Base-by-base conservation (phyloP, 148 eudicot species). In the Diospyros kaki region DNA sequence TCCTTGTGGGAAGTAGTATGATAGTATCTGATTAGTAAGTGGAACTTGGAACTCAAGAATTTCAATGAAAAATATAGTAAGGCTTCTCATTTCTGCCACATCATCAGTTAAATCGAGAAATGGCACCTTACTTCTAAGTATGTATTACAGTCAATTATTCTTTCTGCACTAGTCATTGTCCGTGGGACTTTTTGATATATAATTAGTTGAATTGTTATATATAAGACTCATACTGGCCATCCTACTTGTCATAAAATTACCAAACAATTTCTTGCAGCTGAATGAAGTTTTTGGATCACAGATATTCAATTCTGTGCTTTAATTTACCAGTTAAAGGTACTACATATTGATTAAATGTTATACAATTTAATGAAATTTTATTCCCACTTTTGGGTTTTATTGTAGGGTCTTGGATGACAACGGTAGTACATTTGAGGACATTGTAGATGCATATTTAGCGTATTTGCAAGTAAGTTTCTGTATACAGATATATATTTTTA, bases 381-480 rank as follows among this genome's bases (percentile, higher is more conserved):
- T 40, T 53, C 51, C 69, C 53, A 39, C 58, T 42, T 46, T 61
- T 71, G 50, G 62, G 38, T 82, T 71, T 61, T 65, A 51, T 68
- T 82, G 75, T 83, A 94, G 98, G 83, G 79, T 85, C 85, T 80
- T 87, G 83, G 90, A 81, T 71, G 84, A 83, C 76, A 81, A 75
- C 78, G 78, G 79, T 55, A 80, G 86, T 86, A 81, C 91, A 44
- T 89, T 90, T 81, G 98, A 95, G 78, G 98, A 95, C 79, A 87
- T 90, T 75, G 84, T 95, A 45, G 98, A 95, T 90, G 87, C 92
- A 14, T 95, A 95, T 88, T 81, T 95, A 86, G 96, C 98, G 40
- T 84, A 90, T 87, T 66, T 92, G 77, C 98, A 95, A 84, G 97
- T 92, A 86, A 79, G 86, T 50, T 75, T 75, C 74, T 42, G 18